Evolutionary conservation across 2,329 filamentous ascomycete species (phyloP).

Genomic region (Aspergillus sp.): DNA sequence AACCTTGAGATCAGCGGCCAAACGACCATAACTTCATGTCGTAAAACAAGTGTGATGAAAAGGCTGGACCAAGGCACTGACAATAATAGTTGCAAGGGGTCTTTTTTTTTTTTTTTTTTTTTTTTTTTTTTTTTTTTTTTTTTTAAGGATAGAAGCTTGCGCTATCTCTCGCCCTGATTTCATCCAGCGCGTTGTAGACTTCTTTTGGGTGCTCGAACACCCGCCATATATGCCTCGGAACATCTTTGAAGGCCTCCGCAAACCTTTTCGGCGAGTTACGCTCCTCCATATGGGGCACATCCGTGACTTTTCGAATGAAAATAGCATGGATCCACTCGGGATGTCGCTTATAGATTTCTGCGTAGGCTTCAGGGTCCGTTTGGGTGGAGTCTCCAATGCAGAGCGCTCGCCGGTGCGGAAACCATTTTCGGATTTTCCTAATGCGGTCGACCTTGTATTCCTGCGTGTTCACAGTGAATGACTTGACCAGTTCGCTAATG

Average conservation of each 20-base stretch:
- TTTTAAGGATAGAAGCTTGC: neutral
- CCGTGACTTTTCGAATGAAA: constrained; percentile 78
- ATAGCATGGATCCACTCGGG: constrained; percentile 80
- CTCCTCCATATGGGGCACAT: constrained; percentile 71
- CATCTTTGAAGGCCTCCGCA: constrained; percentile 73
- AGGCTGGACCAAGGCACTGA: neutral
- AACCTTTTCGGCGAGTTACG: constrained; percentile 76
- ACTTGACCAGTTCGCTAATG: constrained; percentile 73
- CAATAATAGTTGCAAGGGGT: neutral
- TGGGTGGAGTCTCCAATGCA: constrained; percentile 90
- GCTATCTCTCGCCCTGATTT: constrained; percentile 22
- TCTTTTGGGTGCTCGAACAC: constrained; percentile 79
- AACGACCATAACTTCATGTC: neutral
- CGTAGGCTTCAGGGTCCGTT: constrained; percentile 87
- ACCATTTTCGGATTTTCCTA: constrained; percentile 72
- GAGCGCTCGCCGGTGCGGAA: constrained; percentile 77
- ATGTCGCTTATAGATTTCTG: constrained; percentile 67
- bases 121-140: no score
- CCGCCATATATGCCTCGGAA: constrained; percentile 72
- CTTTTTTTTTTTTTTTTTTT: neutral
- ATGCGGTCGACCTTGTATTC: constrained; percentile 84
- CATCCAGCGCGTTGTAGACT: constrained; percentile 40
- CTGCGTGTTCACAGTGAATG: constrained; percentile 76
- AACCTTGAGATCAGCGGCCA: constrained; percentile 19
- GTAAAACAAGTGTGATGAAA: neutral